These are phyloP conservation scores for Plasmodium gonderi DNA, from an alignment of 169 alveolate genomes.

Conservation along the genomic window DNA sequence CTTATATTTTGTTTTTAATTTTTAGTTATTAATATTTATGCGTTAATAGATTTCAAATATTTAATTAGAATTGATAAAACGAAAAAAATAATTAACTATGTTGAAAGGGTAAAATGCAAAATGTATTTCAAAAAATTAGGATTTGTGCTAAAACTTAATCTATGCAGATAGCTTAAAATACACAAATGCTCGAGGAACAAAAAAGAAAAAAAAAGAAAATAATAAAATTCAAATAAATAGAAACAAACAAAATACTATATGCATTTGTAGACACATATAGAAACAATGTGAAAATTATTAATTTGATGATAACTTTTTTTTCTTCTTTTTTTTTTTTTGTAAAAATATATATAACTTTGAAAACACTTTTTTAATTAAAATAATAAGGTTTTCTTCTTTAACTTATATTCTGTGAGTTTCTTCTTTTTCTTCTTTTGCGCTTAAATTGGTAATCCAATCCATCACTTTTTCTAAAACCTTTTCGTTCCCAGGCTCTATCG, in stretches of 20 bases:
- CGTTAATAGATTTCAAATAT: not conserved
- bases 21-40: not conserved
- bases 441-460: not conserved
- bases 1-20: not conserved
- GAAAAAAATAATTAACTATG: too few species aligned
- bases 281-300: not conserved
- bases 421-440: not conserved
- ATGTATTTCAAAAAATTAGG: not conserved
- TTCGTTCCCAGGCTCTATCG: conserved; percentile 16
- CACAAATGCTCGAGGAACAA: not conserved
- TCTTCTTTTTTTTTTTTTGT: not conserved
- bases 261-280: not conserved
- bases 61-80: not conserved
- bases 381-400: not conserved
- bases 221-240: too few species aligned
- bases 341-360: not conserved
- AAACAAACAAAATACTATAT: not conserved
- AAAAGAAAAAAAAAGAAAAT: conserved; percentile 2
- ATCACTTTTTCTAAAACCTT: not conserved
- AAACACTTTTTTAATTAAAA: not conserved
- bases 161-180: not conserved
- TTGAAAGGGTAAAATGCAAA: not conserved
- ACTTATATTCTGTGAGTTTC: not conserved
- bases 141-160: not conserved
- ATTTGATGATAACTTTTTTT: not conserved